Base-by-base conservation (phyloP, 768 basidiomycete genomes). In the Trichaptum fuscoviolaceum region DNA sequence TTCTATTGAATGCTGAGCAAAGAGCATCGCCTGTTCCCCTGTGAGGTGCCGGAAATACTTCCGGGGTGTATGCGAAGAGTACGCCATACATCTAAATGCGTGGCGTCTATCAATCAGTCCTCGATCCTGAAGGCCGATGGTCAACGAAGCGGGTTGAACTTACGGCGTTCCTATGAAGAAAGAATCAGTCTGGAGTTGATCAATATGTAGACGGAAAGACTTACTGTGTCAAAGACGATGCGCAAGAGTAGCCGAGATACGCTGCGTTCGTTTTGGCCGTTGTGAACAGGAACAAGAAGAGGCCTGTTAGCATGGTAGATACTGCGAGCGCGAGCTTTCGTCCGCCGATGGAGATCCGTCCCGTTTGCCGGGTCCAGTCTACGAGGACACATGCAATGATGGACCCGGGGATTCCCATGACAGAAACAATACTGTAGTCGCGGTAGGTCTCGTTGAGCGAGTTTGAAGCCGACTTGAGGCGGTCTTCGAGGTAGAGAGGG, bases 1-100 rank as follows among this genome's bases (percentile, higher is more conserved):
- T 77, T 36, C 82, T 77, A 70, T 85, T 85, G 69, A 84, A 77
- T 18, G 78, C 81, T 67, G 78, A 79, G 68, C 74, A 81, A 69
- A 79, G 79, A 2, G 84, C 84, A 65, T 84, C 82, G 10, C 83
- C 84, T 0, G 84, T 85, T 2, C 85, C 85, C 36, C 85, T 80
- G 68, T 84, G 83, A 2, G 83, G 82, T 0, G 83, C 83, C 0
- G 85, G 83, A 76, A 87, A 87, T 23, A 84, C 82, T 70, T 87
- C 85, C 0, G 85, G 85, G 8, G 85, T 86, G 69, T 85, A 85
- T 1, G 84, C 84, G 64, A 82, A 87, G 17, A 85, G 75, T 10
- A 84, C 78, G 10, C 83, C 84, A 67, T 84, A 84, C 82, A 83
- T 72, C 80, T 75, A 35, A 20, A 10, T 59, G 30, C 30, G 30